These are phyloP conservation scores for Holtermannia corniformis DNA, from an alignment of 768 basidiomycete species.

Conservation along the genomic window DNA sequence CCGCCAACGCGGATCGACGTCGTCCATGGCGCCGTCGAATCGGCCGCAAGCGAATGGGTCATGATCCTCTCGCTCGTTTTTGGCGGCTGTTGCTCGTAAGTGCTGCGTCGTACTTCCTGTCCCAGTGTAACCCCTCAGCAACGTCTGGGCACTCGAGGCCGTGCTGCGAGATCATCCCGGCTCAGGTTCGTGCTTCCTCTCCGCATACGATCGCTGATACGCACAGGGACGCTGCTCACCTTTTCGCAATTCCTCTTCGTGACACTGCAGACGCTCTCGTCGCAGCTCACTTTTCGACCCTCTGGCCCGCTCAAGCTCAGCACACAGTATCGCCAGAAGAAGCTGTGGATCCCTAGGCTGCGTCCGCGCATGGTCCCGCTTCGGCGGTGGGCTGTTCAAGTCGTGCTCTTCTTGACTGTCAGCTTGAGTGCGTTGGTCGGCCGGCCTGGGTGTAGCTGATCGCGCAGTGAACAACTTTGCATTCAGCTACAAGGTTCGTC, in stretches of 20 bases:
- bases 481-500: conserved; percentile 46
- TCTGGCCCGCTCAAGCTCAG: neutral
- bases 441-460: neutral
- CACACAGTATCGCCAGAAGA: neutral
- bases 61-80: conserved; percentile 58
- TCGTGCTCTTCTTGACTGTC: conserved; percentile 56
- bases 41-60: conserved; percentile 47
- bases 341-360: conserved; percentile 43
- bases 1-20: neutral
- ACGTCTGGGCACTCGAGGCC: conserved; percentile 69
- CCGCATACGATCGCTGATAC: neutral
- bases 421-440: conserved; percentile 44
- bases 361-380: conserved; percentile 63
- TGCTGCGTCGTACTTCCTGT: conserved; percentile 1
- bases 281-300: conserved; percentile 49
- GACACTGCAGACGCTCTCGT: conserved; percentile 56
- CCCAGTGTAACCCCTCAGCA: conserved; percentile 33
- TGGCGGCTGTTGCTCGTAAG: conserved; percentile 68
- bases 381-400: conserved; percentile 59
- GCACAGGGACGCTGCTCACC: conserved; percentile 65
- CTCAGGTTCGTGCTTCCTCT: conserved; percentile 49
- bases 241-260: conserved; percentile 79
- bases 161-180: conserved; percentile 59
- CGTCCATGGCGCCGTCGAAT: conserved; percentile 9
- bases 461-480: conserved; percentile 63